Conservation (phyloP, 2,329 filamentous ascomycete genomes). For the Gliomastix tumulicola region DNA sequence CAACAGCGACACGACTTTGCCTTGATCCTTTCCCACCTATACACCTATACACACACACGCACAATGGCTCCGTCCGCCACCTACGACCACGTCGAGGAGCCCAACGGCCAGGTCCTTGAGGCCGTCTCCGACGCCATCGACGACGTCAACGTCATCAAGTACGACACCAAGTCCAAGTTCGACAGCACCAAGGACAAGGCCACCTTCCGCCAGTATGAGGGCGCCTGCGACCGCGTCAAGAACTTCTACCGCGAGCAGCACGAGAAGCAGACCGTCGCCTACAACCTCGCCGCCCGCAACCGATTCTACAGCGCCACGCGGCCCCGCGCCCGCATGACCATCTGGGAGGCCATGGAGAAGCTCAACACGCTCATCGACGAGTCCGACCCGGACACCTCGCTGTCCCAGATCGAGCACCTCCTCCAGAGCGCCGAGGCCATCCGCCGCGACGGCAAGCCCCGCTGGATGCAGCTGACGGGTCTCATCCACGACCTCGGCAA, state of each 20-base stretch:
- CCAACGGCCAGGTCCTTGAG: constrained; percentile 29
- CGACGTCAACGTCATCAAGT: constrained; percentile 47
- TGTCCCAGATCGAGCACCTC: constrained; percentile 85
- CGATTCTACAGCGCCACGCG: constrained; percentile 52
- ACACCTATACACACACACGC: not conserved
- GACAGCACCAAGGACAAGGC: constrained; percentile 72
- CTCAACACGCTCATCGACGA: constrained; percentile 88
- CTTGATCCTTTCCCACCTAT: not conserved
- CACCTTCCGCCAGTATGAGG: constrained; percentile 75
- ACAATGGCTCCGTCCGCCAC: constrained; percentile 18
- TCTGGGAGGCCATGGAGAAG: constrained; percentile 91
- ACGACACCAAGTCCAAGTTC: constrained; percentile 52
- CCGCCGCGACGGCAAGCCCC: constrained; percentile 73
- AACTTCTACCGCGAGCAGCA: constrained; percentile 74
- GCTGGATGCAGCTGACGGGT: constrained; percentile 75
- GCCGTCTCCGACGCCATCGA: constrained; percentile 40
- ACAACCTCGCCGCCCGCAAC: constrained; percentile 74
- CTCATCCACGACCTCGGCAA: constrained; percentile 77
- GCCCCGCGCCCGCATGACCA: constrained; percentile 62
- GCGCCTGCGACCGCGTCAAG: constrained; percentile 78
- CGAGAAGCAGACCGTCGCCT: constrained; percentile 68
- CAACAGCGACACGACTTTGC: no score
- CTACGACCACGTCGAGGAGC: constrained; percentile 8
- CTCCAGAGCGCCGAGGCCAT: constrained; percentile 87
- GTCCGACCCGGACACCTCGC: constrained; percentile 80